These are phyloP conservation scores for Isatis lusitanica DNA, from an alignment of 441 rosid genomes.

Conservation along the genomic window DNA sequence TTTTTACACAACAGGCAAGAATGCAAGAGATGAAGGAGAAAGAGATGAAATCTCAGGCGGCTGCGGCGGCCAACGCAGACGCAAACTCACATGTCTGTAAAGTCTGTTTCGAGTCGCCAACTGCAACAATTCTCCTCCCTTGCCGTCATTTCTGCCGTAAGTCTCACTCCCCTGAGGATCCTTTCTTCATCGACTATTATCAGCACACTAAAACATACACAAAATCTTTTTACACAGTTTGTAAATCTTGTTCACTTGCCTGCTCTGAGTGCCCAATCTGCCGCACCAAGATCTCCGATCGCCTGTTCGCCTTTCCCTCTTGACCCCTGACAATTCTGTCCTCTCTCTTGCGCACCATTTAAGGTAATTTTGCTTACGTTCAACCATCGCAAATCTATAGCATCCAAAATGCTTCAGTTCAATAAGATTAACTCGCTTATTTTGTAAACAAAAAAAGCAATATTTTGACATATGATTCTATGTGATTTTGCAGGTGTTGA, in stretches of 20 bases:
- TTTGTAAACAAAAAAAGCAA: not conserved
- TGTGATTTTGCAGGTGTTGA: slow-evolving; percentile 22
- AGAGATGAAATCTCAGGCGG: slow-evolving; percentile 64
- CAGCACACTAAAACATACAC: not conserved
- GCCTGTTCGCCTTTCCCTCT: slow-evolving; percentile 91
- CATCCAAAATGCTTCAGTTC: not conserved
- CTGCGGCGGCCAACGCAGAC: slow-evolving; percentile 83
- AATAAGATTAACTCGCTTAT: not conserved
- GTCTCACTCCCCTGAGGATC: slow-evolving; percentile 33
- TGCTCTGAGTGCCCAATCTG: slow-evolving; percentile 98
- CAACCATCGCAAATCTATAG: not conserved
- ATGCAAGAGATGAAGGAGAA: slow-evolving; percentile 98
- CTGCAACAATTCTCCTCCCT: slow-evolving; percentile 96
- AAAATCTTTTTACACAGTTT: slow-evolving; percentile 56
- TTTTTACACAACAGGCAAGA: slow-evolving; percentile 55
- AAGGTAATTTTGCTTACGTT: slow-evolving; percentile 40
- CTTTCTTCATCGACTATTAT: not conserved
- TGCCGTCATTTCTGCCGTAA: slow-evolving; percentile 98
- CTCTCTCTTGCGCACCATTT: slow-evolving; percentile 36
- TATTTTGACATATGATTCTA: slow-evolving; percentile 2
- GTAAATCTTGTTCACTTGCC: slow-evolving; percentile 96
- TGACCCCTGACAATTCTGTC: slow-evolving; percentile 36
- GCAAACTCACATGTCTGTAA: slow-evolving; percentile 89
- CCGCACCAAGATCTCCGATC: slow-evolving; percentile 87
- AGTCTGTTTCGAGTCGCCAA: slow-evolving; percentile 90